A percentile compares a stretch with the other conserved stretches of the same genome.
Conservation (phyloP, 176 grass and related monocot species). For the Cocos nucifera region DNA sequence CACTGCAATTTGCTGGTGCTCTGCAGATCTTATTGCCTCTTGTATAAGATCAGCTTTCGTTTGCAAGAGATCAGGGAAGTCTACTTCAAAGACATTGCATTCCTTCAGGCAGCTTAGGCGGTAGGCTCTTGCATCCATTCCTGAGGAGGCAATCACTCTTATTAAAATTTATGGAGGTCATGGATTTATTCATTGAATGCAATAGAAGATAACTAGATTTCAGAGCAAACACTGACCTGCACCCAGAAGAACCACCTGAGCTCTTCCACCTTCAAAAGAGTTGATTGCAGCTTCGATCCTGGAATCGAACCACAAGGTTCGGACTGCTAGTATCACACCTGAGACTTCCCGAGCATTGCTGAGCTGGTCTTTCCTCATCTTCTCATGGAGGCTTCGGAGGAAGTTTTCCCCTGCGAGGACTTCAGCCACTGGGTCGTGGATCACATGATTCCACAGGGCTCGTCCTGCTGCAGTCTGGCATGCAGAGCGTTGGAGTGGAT, state of each 20-base stretch:
- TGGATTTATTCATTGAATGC: no score
- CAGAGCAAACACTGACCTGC: conserved; percentile 47
- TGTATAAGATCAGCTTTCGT: conserved; percentile 62
- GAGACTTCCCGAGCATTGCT: conserved; percentile 59
- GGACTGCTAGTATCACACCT: conserved; percentile 80
- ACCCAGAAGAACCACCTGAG: conserved; percentile 86
- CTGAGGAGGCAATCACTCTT: conserved; percentile 15
- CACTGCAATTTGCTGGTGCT: conserved; percentile 37
- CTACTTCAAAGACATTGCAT: conserved; percentile 73
- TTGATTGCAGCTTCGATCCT: conserved; percentile 59
- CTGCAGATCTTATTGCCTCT: conserved; percentile 42
- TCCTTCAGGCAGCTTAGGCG: conserved; percentile 67
- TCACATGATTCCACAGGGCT: conserved; percentile 52
- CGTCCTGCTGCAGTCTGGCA: conserved; percentile 92
- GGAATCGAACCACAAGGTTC: conserved; percentile 84
- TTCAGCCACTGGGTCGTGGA: conserved; percentile 62
- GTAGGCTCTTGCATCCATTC: conserved; percentile 93
- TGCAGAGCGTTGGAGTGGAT: conserved; percentile 62
- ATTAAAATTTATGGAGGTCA: no score
- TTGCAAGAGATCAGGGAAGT: conserved; percentile 73
- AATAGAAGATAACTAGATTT: no score
- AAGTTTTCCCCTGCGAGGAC: conserved; percentile 70
- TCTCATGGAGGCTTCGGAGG: conserved; percentile 46
- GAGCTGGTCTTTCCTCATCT: conserved; percentile 61
- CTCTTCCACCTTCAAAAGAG: conserved; percentile 24